Base-by-base conservation (phyloP, 2,329 filamentous ascomycete species). In the Fusarium redolens region DNA sequence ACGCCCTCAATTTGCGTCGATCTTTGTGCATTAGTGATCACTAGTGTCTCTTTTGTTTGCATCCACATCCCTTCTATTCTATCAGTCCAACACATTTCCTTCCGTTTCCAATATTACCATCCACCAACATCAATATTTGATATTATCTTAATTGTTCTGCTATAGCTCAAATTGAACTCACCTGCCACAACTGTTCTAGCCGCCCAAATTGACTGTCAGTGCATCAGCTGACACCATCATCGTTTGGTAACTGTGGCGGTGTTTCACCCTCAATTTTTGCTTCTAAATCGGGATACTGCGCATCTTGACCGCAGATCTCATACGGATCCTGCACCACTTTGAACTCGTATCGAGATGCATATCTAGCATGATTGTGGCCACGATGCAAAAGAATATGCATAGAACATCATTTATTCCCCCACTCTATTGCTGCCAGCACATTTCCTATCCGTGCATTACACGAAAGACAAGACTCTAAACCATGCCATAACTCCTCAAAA, bases 261-360 rank as follows among this genome's bases (percentile, higher is more conserved):
- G 73, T 71, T 59, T 71, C 58, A 73, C 57, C 50, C 45, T 67
- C 25, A 18, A n/a, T 35, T 56, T 33, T 5, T n/a, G 58, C 43
- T 77, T 77, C 74, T 77, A 77, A 74, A 70, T 77, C 57, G 44
- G 70, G 72, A 72, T 58, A 56, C 41, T 50, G n/a, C 40, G 40
- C 55, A 52, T 55, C 48, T 62, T 61, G 59, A 69, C 50, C 22
- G 51, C 57, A 57, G 57, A 59, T 57, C 41, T 38, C 44, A 58
- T 68, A 58, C 54, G 58, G 73, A 41, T 45, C 56, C 51, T 59
- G 66, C 22, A 54, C 25, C 30, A 55, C 33, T 38, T 48, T 35
- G 20, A 48, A 37, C 51, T 40, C 44, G 40, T 65, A 54, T 67
- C 43, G 44, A 51, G 33, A 56, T 68, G 60, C 50, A 30, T 33